phyloP scores from a whole-genome alignment of 2,329 filamentous ascomycete genomes.

The Epicoccum sorghinum region DNA sequence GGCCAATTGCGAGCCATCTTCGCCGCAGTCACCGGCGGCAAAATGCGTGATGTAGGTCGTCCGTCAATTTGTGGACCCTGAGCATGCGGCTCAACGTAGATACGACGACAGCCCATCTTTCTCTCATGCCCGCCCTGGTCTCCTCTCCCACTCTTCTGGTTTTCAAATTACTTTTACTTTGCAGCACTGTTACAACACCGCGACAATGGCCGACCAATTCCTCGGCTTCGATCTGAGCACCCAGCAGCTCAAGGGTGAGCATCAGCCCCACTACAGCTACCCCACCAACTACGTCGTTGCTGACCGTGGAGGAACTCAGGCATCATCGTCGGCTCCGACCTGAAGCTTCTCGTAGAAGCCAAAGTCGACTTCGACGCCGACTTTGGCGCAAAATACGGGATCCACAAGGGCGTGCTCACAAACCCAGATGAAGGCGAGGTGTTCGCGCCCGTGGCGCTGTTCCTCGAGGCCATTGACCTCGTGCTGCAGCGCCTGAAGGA shows the following conservation, averaged over 20 bases:
- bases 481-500: slow-evolving; percentile 76
- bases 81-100: background rate
- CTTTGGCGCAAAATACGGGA: slow-evolving; percentile 66
- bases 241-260: slow-evolving; percentile 87
- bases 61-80: slow-evolving; percentile 15
- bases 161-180: background rate
- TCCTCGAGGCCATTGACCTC: slow-evolving; percentile 89
- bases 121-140: slow-evolving; percentile 15
- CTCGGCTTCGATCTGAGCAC: slow-evolving; percentile 96
- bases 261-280: slow-evolving; percentile 32
- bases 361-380: slow-evolving; percentile 96
- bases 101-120: slow-evolving; percentile 10
- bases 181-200: background rate
- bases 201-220: slow-evolving; percentile 64
- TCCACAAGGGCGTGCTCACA: slow-evolving; percentile 85
- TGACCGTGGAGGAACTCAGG: slow-evolving; percentile 54
- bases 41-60: slow-evolving; percentile 31
- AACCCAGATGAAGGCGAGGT: slow-evolving; percentile 86
- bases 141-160: too few relatives aligned
- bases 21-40: slow-evolving; percentile 42
- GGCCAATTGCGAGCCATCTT: slow-evolving; percentile 25
- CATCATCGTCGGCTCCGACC: slow-evolving; percentile 81
- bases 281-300: slow-evolving; percentile 28
- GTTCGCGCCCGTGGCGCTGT: slow-evolving; percentile 90
- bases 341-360: slow-evolving; percentile 80